Percentiles rank a stretch among this genome's conserved stretches.
Conservation (phyloP, 176 grass and related monocot species). For the Cenchrus purpureus region DNA sequence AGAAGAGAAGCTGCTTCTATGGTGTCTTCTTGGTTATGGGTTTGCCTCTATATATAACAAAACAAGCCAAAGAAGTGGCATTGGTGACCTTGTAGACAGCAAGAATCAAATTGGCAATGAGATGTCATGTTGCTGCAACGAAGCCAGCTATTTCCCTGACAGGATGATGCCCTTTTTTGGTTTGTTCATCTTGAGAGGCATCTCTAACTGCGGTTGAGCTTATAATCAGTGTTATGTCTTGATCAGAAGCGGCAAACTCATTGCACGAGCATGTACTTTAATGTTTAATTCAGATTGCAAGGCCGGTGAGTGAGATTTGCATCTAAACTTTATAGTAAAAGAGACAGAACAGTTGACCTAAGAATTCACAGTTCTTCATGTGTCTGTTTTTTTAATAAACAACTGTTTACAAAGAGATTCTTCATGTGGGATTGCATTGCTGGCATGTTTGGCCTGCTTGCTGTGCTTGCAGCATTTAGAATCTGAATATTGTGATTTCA, state of each 20-base stretch:
- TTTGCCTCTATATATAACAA: not conserved
- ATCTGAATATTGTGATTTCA: slow-evolving; percentile 21
- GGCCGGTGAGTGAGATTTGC: not conserved
- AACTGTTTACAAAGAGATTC: not conserved
- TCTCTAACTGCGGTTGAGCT: not conserved
- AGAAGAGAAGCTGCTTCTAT: not conserved
- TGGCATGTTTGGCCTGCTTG: not conserved
- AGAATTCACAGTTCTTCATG: not conserved
- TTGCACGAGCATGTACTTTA: slow-evolving; percentile 27
- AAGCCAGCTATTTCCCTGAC: slow-evolving; percentile 3
- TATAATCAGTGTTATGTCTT: not conserved
- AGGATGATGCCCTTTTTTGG: not conserved
- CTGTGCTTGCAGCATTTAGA: not conserved
- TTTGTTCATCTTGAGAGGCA: not conserved
- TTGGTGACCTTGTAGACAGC: not conserved
- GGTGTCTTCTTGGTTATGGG: not conserved
- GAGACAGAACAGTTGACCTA: slow-evolving; percentile 1
- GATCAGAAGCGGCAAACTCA: not conserved
- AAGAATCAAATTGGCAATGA: not conserved
- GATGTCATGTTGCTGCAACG: slow-evolving; percentile 10
- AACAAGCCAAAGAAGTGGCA: not conserved
- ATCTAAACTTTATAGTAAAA: not conserved
- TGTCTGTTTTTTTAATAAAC: no score
- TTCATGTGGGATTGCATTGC: not conserved
- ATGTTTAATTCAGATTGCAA: not conserved